Percentiles rank a stretch among this genome's conserved stretches.
These are phyloP conservation scores for Verticillium alfalfae DNA, from an alignment of 2,329 filamentous ascomycete genomes.

Conservation along the genomic window DNA sequence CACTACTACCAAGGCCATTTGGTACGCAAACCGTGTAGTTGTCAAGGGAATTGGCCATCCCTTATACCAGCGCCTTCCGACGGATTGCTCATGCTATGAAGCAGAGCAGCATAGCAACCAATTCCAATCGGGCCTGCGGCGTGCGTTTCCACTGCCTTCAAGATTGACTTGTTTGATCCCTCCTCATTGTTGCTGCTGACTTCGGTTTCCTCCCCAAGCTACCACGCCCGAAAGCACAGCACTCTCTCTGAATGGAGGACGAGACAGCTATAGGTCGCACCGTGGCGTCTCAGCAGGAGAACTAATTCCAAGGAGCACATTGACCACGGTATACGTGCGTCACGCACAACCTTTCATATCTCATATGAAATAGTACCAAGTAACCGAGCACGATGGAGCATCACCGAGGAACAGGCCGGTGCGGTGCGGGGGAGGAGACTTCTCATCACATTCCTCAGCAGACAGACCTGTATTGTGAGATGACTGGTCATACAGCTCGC, in stretches of 20 bases:
- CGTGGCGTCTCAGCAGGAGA: background rate
- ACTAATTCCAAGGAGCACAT: background rate
- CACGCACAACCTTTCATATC: background rate
- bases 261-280: background rate
- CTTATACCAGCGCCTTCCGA: background rate
- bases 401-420: background rate
- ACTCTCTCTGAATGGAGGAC: background rate
- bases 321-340: background rate
- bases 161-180: background rate
- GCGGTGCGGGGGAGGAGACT: background rate
- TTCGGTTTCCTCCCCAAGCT: too few species aligned
- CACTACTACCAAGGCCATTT: background rate
- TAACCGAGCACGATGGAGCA: background rate
- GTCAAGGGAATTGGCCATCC: background rate
- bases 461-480: background rate
- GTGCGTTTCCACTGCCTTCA: background rate
- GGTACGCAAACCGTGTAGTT: background rate
- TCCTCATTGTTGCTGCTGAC: background rate
- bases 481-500: background rate
- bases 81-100: background rate
- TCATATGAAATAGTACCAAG: background rate
- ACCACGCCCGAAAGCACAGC: background rate
- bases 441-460: background rate
- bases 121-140: background rate
- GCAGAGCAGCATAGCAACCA: background rate